Evolutionary conservation across 2,329 filamentous ascomycete species (phyloP).

Genomic region (Emmonsiellopsis sp.): DNA sequence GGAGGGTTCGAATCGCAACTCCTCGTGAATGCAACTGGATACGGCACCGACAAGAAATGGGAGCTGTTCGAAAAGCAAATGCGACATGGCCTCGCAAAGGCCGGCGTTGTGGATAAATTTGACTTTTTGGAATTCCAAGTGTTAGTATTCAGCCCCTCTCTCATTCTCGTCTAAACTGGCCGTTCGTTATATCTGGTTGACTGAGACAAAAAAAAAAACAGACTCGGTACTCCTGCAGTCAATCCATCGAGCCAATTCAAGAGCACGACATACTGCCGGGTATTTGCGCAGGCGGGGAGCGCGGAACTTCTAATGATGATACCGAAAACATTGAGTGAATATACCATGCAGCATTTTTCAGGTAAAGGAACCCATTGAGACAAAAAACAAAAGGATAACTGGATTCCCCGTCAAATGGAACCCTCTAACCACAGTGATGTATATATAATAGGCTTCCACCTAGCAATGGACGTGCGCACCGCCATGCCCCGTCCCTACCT

Average conservation of each 20-base stretch:
- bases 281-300: conserved; percentile 33
- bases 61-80: conserved; percentile 41
- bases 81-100: conserved; percentile 32
- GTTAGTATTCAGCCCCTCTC: conserved; percentile 10
- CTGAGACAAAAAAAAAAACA: conserved; percentile 3
- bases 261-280: conserved; percentile 37
- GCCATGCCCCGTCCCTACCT: conserved; percentile 32
- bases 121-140: conserved; percentile 46
- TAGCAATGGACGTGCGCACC: conserved; percentile 33
- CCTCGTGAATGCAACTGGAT: conserved; percentile 38
- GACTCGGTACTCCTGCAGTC: conserved; percentile 27
- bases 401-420: too few species aligned
- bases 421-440: too few species aligned
- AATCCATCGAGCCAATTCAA: conserved; percentile 33
- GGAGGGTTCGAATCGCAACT: conserved; percentile 41
- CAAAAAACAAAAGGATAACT: too few species aligned
- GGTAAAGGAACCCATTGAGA: conserved; percentile 8
- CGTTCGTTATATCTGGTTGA: too few species aligned
- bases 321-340: conserved; percentile 21
- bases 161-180: neutral
- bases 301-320: conserved; percentile 20
- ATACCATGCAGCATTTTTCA: conserved; percentile 37
- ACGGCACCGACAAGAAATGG: conserved; percentile 41
- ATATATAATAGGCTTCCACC: conserved; percentile 27
- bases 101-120: conserved; percentile 29